phyloP scores from a whole-genome alignment of 805 yeast species.

The Candida arabinofermentans region DNA sequence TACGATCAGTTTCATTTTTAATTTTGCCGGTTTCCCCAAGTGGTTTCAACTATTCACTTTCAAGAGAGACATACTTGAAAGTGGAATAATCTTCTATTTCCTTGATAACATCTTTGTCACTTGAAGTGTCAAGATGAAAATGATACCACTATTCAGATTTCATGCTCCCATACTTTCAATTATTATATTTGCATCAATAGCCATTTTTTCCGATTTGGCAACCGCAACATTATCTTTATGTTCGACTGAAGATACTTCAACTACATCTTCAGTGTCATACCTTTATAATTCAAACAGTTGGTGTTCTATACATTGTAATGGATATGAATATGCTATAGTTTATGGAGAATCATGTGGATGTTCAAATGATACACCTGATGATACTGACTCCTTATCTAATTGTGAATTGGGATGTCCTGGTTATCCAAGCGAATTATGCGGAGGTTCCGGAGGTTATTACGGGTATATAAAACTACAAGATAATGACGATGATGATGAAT shows the following conservation, averaged over 20 bases:
- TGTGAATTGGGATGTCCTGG: slow-evolving; percentile 45
- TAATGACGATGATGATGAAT: background rate
- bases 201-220: too few species aligned
- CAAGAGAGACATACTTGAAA: too few species aligned
- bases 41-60: too few species aligned
- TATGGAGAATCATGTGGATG: slow-evolving; percentile 46
- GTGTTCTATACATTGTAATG: slow-evolving; percentile 39
- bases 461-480: slow-evolving; percentile 19
- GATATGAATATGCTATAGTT: slow-evolving; percentile 42
- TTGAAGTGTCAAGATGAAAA: too few species aligned
- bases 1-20: too few species aligned
- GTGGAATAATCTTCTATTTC: too few species aligned
- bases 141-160: too few species aligned
- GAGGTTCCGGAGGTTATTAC: slow-evolving; percentile 15
- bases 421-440: slow-evolving; percentile 40
- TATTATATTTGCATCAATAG: too few species aligned
- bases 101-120: too few species aligned
- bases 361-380: slow-evolving; percentile 37
- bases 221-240: slow-evolving; percentile 17
- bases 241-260: slow-evolving; percentile 26
- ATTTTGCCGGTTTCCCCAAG: too few species aligned
- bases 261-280: slow-evolving; percentile 9
- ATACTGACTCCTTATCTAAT: slow-evolving; percentile 31
- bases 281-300: slow-evolving; percentile 36
- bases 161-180: too few species aligned